Base-by-base conservation (phyloP, 148 eudicot genomes). In the Rhododendron mucronatum region DNA sequence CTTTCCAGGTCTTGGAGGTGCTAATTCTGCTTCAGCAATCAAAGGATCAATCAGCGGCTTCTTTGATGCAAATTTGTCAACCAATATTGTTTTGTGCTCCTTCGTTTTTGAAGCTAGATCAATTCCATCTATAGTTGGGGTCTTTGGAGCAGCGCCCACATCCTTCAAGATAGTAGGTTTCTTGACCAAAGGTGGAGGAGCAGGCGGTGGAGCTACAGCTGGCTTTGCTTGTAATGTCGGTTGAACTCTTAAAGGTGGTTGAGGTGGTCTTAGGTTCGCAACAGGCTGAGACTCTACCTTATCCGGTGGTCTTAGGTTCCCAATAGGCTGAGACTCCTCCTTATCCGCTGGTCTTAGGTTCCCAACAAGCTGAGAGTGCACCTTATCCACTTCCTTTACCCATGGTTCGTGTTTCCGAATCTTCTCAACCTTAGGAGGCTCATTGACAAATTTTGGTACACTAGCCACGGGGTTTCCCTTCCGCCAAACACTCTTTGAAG, bases 41-140 rank as follows among this genome's bases (percentile, higher is more conserved):
- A 82, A 1, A 83, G 99, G 95, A 88, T 94, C 99, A 86, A 88
- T 93, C 82, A 75, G 91, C 16, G 92, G 81, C 85, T 93, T 97
- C 91, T 94, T 95, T 30, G 95, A 86, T 11, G 95, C 95, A 91
- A 94, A 94, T 76, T 95, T 97, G 91, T 97, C 99, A 51, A 97
- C 88, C 89, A 97, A 86, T 85, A 95, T 95, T n/a, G 99, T 95
- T 86, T 92, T 93, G 75, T 91, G 91, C 86, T 93, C 95, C 88
- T 92, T 94, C 13, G 84, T 51, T 86, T 90, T 87, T 84, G 88
- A 89, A 86, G 84, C 88, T 85, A 84, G 83, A 81, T 86, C 88
- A 84, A 65, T 89, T 84, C 67, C 93, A 85, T 77, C 89, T 39
- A 83, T 39, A 48, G 79, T 86, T n/a, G 88, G 87, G 30, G 93